phyloP scores from a whole-genome alignment of 768 basidiomycete genomes.

The Lentinula raphanica region DNA sequence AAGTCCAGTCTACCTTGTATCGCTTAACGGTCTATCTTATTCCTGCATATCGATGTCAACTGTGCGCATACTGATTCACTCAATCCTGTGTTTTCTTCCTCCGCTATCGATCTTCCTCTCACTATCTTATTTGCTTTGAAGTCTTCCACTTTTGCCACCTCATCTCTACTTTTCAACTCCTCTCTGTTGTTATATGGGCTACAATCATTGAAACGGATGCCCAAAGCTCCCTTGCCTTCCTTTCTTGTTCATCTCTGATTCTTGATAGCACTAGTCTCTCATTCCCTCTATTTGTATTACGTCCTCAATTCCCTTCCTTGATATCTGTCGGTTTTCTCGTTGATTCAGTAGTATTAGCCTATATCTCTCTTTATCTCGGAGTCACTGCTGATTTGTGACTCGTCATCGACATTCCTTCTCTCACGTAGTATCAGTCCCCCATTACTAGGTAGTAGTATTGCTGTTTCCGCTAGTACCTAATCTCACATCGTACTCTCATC shows the following conservation, averaged over 20 bases:
- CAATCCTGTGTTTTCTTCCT: neutral
- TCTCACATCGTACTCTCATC: too few species aligned
- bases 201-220: neutral
- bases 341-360: neutral
- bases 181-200: neutral
- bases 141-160: neutral
- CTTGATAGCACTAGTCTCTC: neutral
- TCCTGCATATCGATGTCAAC: slow-evolving; percentile 1
- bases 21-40: neutral
- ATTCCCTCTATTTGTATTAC: neutral
- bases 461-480: too few species aligned
- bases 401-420: neutral
- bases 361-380: neutral
- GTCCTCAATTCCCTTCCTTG: neutral
- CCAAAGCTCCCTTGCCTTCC: neutral
- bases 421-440: too few species aligned
- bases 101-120: neutral
- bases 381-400: neutral
- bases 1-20: slow-evolving; percentile 3
- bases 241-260: neutral
- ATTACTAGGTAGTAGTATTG: too few species aligned
- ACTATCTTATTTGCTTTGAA: slow-evolving; percentile 1
- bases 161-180: neutral
- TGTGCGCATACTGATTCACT: neutral
- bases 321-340: neutral